Conservation (phyloP, 176 grass and related monocot species). For the Luzula sylvatica region DNA sequence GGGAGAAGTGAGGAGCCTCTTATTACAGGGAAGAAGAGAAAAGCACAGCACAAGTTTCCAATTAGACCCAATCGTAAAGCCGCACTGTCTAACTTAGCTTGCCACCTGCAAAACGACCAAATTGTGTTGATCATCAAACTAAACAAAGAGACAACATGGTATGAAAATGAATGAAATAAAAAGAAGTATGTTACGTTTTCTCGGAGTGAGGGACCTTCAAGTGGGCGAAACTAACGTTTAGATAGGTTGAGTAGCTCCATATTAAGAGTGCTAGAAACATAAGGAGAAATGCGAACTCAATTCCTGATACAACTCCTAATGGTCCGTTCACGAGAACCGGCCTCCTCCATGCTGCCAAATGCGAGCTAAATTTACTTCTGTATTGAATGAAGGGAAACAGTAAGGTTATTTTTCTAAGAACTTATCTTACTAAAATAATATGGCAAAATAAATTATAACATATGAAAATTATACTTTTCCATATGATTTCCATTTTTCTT, state of each 20-base stretch:
- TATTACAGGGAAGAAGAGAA: conserved; percentile 41
- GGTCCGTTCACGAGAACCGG: conserved; percentile 43
- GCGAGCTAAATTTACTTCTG: conserved; percentile 1
- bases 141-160: no score
- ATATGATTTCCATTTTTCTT: conserved; percentile 3
- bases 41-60: conserved; percentile 35
- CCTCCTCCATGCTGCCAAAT: conserved; percentile 29
- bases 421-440: background rate
- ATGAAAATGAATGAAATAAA: no score
- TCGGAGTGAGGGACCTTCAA: background rate
- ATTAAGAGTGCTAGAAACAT: conserved; percentile 43
- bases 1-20: conserved; percentile 37
- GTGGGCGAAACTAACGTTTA: conserved; percentile 17
- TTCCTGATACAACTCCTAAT: conserved; percentile 34
- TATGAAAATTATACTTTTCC: background rate
- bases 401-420: no score
- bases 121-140: no score
- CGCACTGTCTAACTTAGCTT: conserved; percentile 24
- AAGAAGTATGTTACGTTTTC: conserved; percentile 33
- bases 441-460: background rate
- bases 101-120: conserved; percentile 28
- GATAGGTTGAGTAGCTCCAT: conserved; percentile 35
- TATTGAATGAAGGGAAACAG: background rate
- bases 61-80: conserved; percentile 21
- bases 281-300: conserved; percentile 30